Percentiles rank a stretch among this genome's conserved stretches.
phyloP scores from a whole-genome alignment of 352 stramenopile genomes.

The Phytopythium chamaehyphon region DNA sequence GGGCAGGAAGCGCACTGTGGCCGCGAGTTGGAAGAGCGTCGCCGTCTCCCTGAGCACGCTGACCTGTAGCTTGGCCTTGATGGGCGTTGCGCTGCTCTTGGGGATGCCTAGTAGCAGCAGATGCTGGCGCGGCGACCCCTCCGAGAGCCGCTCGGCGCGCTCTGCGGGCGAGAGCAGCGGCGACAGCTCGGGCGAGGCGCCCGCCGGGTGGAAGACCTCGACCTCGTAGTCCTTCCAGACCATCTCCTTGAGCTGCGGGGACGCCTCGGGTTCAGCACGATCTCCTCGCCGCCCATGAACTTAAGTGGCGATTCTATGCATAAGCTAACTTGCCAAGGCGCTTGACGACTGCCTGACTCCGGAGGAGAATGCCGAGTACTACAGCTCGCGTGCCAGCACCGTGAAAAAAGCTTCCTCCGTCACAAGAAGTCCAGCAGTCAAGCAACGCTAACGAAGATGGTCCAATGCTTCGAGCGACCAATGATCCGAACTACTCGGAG shows the following conservation, averaged over 20 bases:
- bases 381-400: slow-evolving; percentile 3
- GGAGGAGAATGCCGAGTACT: neutral
- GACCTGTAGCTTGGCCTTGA: slow-evolving; percentile 78
- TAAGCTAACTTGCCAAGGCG: slow-evolving; percentile 21
- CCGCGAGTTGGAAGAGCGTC: slow-evolving; percentile 59
- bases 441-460: neutral
- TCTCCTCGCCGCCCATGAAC: slow-evolving; percentile 77
- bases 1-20: slow-evolving; percentile 74
- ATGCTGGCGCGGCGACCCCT: slow-evolving; percentile 48
- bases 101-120: slow-evolving; percentile 79
- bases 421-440: neutral
- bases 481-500: no score
- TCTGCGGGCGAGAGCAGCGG: slow-evolving; percentile 23
- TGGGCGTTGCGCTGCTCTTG: slow-evolving; percentile 48
- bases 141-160: slow-evolving; percentile 14
- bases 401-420: neutral
- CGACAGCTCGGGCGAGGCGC: slow-evolving; percentile 7
- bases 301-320: no score
- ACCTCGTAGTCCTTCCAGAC: slow-evolving; percentile 72
- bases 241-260: slow-evolving; percentile 69
- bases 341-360: slow-evolving; percentile 16
- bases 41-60: slow-evolving; percentile 83
- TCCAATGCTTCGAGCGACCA: no score
- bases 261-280: slow-evolving; percentile 79
- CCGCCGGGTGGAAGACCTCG: slow-evolving; percentile 67